Conservation (phyloP, 1,139 yeast genomes). For the Pichia inconspicua region DNA sequence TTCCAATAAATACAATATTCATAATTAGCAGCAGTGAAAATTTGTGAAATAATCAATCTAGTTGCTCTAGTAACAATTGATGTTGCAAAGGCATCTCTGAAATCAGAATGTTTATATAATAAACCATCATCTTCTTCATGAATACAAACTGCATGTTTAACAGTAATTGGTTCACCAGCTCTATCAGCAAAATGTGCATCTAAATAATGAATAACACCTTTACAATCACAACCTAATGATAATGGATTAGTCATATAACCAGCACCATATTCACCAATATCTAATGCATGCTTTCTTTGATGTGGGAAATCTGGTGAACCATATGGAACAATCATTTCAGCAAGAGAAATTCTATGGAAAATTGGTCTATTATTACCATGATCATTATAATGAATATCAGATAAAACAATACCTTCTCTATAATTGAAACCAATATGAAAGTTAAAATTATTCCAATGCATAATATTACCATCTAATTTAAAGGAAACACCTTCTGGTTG, state of each 20-base stretch:
- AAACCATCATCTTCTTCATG: slow-evolving; percentile 82
- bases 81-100: slow-evolving; percentile 72
- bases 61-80: slow-evolving; percentile 70
- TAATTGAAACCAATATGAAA: slow-evolving; percentile 78
- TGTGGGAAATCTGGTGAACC: slow-evolving; percentile 76
- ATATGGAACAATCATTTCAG: slow-evolving; percentile 82
- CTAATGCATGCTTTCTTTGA: slow-evolving; percentile 79
- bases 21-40: slow-evolving; percentile 79
- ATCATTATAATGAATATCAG: slow-evolving; percentile 66
- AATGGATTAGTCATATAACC: slow-evolving; percentile 78
- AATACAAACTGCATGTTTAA: slow-evolving; percentile 72
- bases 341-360: slow-evolving; percentile 69
- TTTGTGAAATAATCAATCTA: slow-evolving; percentile 65
- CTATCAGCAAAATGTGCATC: slow-evolving; percentile 67
- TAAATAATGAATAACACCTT: slow-evolving; percentile 74
- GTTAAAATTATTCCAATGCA: slow-evolving; percentile 70
- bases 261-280: slow-evolving; percentile 83
- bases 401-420: slow-evolving; percentile 76
- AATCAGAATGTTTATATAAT: slow-evolving; percentile 73
- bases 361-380: slow-evolving; percentile 64
- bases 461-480: slow-evolving; percentile 57
- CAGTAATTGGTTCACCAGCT: slow-evolving; percentile 59
- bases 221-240: slow-evolving; percentile 75
- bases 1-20: slow-evolving; percentile 81
- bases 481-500: slow-evolving; percentile 83